phyloP scores from a whole-genome alignment of 495 filamentous ascomycete species.

The Penicillium lagena region DNA sequence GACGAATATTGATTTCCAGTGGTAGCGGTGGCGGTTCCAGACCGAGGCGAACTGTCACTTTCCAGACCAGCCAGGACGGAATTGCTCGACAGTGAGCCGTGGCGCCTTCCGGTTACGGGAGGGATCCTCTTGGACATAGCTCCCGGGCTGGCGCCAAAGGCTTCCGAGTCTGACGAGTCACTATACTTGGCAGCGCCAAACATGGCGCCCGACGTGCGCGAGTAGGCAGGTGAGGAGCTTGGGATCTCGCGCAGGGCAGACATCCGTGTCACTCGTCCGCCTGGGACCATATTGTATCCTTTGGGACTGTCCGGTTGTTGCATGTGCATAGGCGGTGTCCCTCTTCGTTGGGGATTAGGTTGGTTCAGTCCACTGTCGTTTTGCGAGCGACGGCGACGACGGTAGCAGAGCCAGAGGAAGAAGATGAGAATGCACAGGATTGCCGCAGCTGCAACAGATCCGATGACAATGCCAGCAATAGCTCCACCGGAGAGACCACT shows the following conservation, averaged over 20 bases:
- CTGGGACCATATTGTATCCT: constrained; percentile 70
- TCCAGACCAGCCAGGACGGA: constrained; percentile 66
- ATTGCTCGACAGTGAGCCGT: constrained; percentile 84
- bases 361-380: constrained; percentile 73
- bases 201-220: constrained; percentile 32
- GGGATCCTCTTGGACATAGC: constrained; percentile 55
- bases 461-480: constrained; percentile 88
- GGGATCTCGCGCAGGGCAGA: constrained; percentile 77
- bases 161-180: constrained; percentile 76
- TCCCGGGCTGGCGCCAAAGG: constrained; percentile 70
- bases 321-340: constrained; percentile 52
- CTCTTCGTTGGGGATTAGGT: constrained; percentile 68
- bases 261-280: constrained; percentile 91
- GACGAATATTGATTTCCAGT: constrained; percentile 61
- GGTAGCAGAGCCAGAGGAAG: constrained; percentile 52
- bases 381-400: constrained; percentile 53
- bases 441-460: constrained; percentile 65
- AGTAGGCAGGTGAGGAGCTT: constrained; percentile 51
- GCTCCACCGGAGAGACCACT: constrained; percentile 68
- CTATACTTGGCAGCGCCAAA: constrained; percentile 49
- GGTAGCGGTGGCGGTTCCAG: constrained; percentile 48
- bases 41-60: constrained; percentile 67
- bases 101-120: constrained; percentile 65
- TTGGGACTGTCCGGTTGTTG: constrained; percentile 42
- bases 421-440: constrained; percentile 58